Conservation (phyloP, 179 eudicot species). For the Silene coronaria region DNA sequence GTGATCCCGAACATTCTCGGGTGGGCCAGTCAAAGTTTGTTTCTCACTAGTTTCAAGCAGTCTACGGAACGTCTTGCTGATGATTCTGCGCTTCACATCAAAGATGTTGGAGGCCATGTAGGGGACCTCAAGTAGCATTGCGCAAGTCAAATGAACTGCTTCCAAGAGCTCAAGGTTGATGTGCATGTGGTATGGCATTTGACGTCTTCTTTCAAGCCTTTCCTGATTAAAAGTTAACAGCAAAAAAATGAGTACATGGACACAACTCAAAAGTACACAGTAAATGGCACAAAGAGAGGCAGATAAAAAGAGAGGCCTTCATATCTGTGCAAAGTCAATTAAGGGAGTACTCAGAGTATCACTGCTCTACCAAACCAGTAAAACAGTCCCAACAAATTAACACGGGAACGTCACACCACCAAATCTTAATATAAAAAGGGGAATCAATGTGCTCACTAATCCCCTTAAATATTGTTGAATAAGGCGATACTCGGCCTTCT, state of each 20-base stretch:
- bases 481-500: no score
- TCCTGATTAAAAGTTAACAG: slow-evolving; percentile 40
- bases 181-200: slow-evolving; percentile 98
- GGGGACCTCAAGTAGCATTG: slow-evolving; percentile 91
- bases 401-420: no score
- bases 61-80: slow-evolving; percentile 76
- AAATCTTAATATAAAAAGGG: no score
- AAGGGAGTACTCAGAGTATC: no score
- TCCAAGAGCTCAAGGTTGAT: slow-evolving; percentile 85
- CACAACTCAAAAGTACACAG: neutral
- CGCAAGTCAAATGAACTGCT: slow-evolving; percentile 76
- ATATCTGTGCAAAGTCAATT: no score
- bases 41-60: slow-evolving; percentile 61
- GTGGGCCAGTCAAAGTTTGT: slow-evolving; percentile 82
- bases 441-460: no score
- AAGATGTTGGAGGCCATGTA: slow-evolving; percentile 82
- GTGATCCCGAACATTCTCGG: slow-evolving; percentile 88
- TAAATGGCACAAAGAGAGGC: neutral
- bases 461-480: no score
- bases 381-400: no score
- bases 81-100: slow-evolving; percentile 62
- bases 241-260: neutral
- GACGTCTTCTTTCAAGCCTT: slow-evolving; percentile 71
- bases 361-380: no score
- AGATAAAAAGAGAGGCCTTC: neutral